These are phyloP conservation scores for Chlamydomonas urium DNA, from an alignment of 139 green algal genomes.

Conservation along the genomic window DNA sequence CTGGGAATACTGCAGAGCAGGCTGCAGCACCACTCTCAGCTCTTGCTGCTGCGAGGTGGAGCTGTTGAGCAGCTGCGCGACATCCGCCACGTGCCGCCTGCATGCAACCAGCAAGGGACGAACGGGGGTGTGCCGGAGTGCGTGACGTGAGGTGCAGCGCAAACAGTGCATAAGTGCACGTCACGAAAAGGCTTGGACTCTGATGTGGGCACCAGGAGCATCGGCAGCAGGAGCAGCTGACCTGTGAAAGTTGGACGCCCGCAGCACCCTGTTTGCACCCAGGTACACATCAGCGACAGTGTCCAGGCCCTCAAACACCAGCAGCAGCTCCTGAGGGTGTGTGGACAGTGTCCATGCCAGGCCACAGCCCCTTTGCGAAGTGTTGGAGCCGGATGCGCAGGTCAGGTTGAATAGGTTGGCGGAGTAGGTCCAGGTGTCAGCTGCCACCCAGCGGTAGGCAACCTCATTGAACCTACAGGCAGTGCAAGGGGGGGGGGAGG, in stretches of 20 bases:
- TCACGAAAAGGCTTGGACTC: too few species aligned
- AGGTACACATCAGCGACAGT: constrained; percentile 18
- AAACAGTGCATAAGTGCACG: too few species aligned
- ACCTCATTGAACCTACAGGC: constrained; percentile 15
- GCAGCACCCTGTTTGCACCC: not conserved
- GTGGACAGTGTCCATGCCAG: not conserved
- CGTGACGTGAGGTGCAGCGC: too few species aligned
- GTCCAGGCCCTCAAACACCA: constrained; percentile 18
- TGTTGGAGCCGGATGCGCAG: not conserved
- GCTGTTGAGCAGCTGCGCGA: not conserved
- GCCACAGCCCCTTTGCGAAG: not conserved
- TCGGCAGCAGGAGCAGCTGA: not conserved
- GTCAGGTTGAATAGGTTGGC: not conserved
- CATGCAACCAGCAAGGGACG: too few species aligned
- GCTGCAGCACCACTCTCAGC: constrained; percentile 5
- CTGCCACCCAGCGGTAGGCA: not conserved
- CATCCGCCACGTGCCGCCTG: not conserved
- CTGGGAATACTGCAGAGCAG: not conserved
- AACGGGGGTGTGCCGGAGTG: too few species aligned
- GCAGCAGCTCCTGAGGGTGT: constrained; percentile 8
- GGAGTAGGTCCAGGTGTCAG: constrained; percentile 18
- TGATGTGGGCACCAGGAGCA: too few species aligned
- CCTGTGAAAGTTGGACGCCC: constrained; percentile 11
- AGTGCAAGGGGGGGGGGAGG: not conserved
- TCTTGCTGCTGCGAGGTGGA: not conserved